Conservation (phyloP, 305 asterid genomes). For the Fraxinus xanthoxyloides region DNA sequence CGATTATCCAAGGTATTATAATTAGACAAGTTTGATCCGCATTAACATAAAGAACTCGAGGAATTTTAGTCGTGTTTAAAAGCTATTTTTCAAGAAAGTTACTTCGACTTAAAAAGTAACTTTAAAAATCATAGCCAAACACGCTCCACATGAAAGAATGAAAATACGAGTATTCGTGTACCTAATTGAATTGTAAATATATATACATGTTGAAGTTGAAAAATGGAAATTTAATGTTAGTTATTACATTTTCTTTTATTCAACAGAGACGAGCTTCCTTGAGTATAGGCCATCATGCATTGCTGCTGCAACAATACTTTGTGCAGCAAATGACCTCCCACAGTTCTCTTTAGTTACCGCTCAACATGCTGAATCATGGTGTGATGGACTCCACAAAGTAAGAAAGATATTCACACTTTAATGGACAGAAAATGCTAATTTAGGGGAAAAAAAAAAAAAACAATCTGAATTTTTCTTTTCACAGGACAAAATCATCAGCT, state of each 20-base stretch:
- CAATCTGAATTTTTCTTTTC: neutral
- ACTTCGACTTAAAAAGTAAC: neutral
- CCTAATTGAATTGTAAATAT: neutral
- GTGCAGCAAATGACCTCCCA: constrained; percentile 68
- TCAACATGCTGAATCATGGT: constrained; percentile 72
- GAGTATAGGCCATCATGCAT: constrained; percentile 80
- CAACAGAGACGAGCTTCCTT: constrained; percentile 54
- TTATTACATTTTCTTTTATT: constrained; percentile 4
- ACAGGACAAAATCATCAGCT: constrained; percentile 65
- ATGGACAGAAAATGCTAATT: neutral
- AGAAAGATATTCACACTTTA: constrained; percentile 8
- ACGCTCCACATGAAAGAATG: neutral
- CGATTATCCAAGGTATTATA: constrained; percentile 53
- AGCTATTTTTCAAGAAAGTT: neutral
- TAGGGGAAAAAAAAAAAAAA: neutral
- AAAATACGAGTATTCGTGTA: neutral
- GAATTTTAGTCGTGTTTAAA: neutral
- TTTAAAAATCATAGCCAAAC: neutral
- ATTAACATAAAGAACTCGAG: neutral
- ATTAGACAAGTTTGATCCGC: neutral
- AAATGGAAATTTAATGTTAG: neutral
- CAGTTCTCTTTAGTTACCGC: constrained; percentile 57
- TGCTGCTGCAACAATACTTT: constrained; percentile 65
- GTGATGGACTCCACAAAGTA: constrained; percentile 66
- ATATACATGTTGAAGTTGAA: neutral